These are phyloP conservation scores for Flaveria robusta DNA, from an alignment of 129 eudicot species.

Conservation along the genomic window DNA sequence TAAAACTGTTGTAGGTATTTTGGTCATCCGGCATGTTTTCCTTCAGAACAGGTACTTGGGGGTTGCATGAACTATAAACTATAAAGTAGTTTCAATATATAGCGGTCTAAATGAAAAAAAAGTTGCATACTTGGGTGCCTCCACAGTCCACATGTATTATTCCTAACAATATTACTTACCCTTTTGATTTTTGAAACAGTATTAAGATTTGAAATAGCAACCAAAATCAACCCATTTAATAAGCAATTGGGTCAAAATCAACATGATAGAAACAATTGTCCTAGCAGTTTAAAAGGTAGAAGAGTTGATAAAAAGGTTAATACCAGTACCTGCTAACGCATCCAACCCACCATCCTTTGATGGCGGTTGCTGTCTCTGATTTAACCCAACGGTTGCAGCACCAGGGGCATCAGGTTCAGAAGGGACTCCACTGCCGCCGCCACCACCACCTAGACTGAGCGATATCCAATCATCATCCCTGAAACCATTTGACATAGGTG, in stretches of 20 bases:
- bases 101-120: no score
- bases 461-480: slow-evolving; percentile 86
- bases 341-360: slow-evolving; percentile 49
- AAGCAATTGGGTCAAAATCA: neutral
- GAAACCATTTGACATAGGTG: slow-evolving; percentile 61
- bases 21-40: neutral
- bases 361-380: slow-evolving; percentile 43
- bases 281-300: neutral
- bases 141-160: neutral
- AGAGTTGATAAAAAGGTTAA: neutral
- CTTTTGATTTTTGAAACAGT: neutral
- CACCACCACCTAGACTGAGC: slow-evolving; percentile 85
- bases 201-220: neutral
- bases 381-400: slow-evolving; percentile 37
- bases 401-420: slow-evolving; percentile 38
- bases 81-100: neutral
- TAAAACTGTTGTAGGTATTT: neutral
- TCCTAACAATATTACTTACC: neutral
- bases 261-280: neutral
- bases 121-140: neutral
- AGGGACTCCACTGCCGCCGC: slow-evolving; percentile 43
- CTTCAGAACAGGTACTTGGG: neutral
- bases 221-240: neutral
- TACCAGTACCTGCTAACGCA: slow-evolving; percentile 75
- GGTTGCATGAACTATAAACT: neutral